Percentiles rank a stretch among this genome's conserved stretches.
phyloP scores from a whole-genome alignment of 441 rosid species.

The Syzygium syzygioides region DNA sequence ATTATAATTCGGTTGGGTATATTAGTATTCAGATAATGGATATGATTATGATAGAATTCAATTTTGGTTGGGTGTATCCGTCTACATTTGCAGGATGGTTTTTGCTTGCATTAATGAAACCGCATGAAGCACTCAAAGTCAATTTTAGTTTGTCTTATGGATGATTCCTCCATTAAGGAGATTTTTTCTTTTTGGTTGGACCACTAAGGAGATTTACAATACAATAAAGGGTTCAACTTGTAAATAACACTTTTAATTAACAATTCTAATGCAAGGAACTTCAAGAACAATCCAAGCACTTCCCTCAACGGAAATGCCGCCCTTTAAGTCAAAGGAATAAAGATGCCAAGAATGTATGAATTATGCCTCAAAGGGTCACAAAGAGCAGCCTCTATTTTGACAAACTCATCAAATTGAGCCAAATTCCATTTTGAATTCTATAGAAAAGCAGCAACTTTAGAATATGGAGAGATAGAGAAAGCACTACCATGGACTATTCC shows the following conservation, averaged over 20 bases:
- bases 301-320: background rate
- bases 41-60: background rate
- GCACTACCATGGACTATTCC: background rate
- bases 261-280: background rate
- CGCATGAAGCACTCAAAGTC: background rate
- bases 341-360: background rate
- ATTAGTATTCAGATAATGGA: background rate
- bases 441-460: background rate
- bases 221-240: background rate
- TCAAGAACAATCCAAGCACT: background rate
- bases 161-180: background rate
- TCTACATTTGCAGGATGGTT: background rate
- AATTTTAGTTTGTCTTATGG: background rate
- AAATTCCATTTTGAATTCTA: background rate
- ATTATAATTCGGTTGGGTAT: background rate
- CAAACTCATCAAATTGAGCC: background rate
- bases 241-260: background rate
- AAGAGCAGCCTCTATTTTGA: background rate
- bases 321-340: background rate
- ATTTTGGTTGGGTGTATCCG: background rate
- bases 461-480: background rate
- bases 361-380: background rate
- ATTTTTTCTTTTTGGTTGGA: background rate
- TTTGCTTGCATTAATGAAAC: background rate
- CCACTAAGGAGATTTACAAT: background rate